Base-by-base conservation (phyloP, 805 yeast genomes). In the Saccharomycopsis javanensis region DNA sequence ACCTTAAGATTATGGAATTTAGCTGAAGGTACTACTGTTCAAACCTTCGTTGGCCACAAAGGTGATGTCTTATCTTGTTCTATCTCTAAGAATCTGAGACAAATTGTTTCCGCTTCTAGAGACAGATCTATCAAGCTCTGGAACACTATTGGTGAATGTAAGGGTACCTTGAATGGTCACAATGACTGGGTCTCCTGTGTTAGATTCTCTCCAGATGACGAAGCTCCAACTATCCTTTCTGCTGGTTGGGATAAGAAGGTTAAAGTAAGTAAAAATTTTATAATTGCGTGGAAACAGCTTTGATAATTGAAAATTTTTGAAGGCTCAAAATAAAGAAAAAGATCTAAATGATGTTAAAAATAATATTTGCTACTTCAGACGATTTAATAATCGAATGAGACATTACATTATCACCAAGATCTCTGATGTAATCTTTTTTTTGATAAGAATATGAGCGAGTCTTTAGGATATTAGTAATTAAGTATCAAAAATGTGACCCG, bases 351-450 rank as follows among this genome's bases (percentile, higher is more conserved):
- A 88, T 88, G 96, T 75, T 69, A 67, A 62, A 67, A 64, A 67
- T 69, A 72, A 85, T 92, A 94, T 94, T 92, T 92, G 99, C 99
- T 92, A 92, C 99, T 92, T 92, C 97, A 81, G 99, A 92, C 89
- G 85, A 70, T 65, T 68, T 71, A 64, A 60, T 75, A 76, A 71
- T 73, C 86, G 94, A 82, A 89, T 92, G 99, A 94, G 97, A 92
- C 96, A 85, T 83, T 78, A 73, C 63, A 72, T 72, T 78, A 83
- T 86, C 97, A 90, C 97, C 97, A 90, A 88, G 97, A 90, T 90
- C 96, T 87, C 97, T 91, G 97, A 91, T 83, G 70, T 48, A 42
- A 55, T 57, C 57, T 58, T 45, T 20, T 13, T 31, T 25, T 28
- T 48, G 33, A 25, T 52, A 7, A 13, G 35, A 5, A 42, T 8